phyloP scores from a whole-genome alignment of 257 asterid species.

The Scutellaria minor region DNA sequence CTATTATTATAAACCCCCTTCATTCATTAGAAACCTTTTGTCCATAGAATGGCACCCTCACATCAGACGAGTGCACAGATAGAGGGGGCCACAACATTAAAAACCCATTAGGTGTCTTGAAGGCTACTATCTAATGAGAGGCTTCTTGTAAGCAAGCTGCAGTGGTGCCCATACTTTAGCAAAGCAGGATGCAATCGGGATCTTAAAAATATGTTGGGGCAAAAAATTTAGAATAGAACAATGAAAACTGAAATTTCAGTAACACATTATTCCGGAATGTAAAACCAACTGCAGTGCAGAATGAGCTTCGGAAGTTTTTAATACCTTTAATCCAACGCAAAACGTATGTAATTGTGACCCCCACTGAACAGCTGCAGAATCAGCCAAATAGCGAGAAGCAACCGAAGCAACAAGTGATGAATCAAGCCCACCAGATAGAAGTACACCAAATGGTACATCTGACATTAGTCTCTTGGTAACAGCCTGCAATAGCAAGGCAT shows the following conservation, averaged over 20 bases:
- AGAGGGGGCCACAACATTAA: constrained; percentile 8
- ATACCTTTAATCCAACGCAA: constrained; percentile 90
- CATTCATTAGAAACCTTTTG: neutral
- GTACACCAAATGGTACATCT: constrained; percentile 99
- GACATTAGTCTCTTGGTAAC: constrained; percentile 96
- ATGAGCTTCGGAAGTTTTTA: constrained; percentile 15
- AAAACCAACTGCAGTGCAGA: constrained; percentile 24
- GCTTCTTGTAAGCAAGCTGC: constrained; percentile 6
- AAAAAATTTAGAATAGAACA: too few relatives aligned
- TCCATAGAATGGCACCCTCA: neutral
- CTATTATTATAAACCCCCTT: neutral
- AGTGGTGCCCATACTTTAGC: neutral
- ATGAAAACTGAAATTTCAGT: too few relatives aligned
- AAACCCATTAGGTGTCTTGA: constrained; percentile 9
- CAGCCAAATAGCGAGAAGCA: constrained; percentile 87
- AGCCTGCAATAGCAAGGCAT: constrained; percentile 63
- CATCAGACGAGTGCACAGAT: neutral
- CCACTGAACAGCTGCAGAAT: constrained; percentile 82
- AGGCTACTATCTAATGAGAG: constrained; percentile 1
- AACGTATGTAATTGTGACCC: constrained; percentile 86
- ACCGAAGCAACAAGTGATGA: constrained; percentile 99
- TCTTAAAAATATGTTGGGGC: too few relatives aligned
- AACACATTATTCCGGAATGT: neutral
- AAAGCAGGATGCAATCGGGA: too few relatives aligned
- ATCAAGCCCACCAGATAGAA: constrained; percentile 98